Conservation (phyloP, 148 eudicot species). For the Dysphania ambrosioides region DNA sequence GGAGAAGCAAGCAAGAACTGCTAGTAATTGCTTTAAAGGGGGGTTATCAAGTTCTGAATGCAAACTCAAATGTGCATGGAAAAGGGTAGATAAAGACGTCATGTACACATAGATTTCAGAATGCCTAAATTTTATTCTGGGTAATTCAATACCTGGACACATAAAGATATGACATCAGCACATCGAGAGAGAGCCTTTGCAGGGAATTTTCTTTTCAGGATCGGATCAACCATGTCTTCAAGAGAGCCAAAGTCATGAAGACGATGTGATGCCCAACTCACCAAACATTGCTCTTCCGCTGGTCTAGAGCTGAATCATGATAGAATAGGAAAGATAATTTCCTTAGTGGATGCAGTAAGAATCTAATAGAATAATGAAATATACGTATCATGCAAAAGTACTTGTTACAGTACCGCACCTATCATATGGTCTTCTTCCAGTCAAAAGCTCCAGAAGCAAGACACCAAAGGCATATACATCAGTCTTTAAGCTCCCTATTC, state of each 20-base stretch:
- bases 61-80: not conserved
- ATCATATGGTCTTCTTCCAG: conserved; percentile 81
- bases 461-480: conserved; percentile 92
- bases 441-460: conserved; percentile 82
- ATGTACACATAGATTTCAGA: not conserved
- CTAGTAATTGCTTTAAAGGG: too few species aligned
- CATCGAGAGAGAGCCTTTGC: conserved; percentile 68
- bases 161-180: conserved; percentile 78
- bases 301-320: conserved; percentile 52
- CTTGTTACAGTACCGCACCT: conserved; percentile 41
- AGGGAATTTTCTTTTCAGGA: conserved; percentile 45
- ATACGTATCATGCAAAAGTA: not conserved
- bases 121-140: not conserved
- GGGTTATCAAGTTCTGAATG: not conserved
- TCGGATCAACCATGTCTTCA: conserved; percentile 69
- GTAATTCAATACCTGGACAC: conserved; percentile 57
- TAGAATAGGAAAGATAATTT: not conserved
- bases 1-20: too few species aligned
- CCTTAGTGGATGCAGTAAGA: not conserved
- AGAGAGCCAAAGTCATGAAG: conserved; percentile 74
- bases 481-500: conserved; percentile 42
- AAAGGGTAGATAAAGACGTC: not conserved
- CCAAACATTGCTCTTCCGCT: conserved; percentile 61
- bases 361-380: not conserved
- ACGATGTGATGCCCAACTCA: conserved; percentile 68